Conservation (phyloP, 164 flowering plant species). For the Nymphaea thermarum region DNA sequence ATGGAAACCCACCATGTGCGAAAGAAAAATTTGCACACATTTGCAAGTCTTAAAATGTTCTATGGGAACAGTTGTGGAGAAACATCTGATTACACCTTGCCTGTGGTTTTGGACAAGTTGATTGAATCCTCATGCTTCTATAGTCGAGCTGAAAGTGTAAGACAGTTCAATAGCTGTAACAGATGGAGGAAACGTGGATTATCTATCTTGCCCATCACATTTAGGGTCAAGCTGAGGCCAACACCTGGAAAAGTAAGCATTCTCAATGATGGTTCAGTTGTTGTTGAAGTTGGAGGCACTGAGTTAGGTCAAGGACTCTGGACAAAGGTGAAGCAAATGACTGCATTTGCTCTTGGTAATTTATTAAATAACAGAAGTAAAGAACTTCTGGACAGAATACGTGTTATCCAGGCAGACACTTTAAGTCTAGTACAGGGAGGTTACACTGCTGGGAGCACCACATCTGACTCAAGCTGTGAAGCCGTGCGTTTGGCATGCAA, state of each 20-base stretch:
- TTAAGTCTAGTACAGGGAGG: conserved; percentile 86
- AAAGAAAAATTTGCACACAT: conserved; percentile 53
- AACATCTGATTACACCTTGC: conserved; percentile 54
- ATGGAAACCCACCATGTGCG: conserved; percentile 63
- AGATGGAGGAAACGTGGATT: conserved; percentile 75
- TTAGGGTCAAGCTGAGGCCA: conserved; percentile 40
- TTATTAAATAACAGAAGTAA: conserved; percentile 35
- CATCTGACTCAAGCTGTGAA: conserved; percentile 86
- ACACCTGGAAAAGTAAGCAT: conserved; percentile 86
- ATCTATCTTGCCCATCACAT: conserved; percentile 56
- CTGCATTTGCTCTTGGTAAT: conserved; percentile 61
- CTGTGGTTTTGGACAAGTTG: conserved; percentile 51
- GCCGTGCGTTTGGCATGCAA: conserved; percentile 70
- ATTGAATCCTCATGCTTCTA: conserved; percentile 32
- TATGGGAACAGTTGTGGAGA: conserved; percentile 36
- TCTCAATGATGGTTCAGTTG: conserved; percentile 73
- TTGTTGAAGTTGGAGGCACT: conserved; percentile 90
- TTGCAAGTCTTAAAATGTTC: conserved; percentile 42
- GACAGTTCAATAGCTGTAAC: conserved; percentile 39
- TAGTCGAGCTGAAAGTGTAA: conserved; percentile 29
- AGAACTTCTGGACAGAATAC: conserved; percentile 46
- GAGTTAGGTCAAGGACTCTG: conserved; percentile 93
- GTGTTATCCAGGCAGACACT: conserved; percentile 78
- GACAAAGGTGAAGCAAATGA: conserved; percentile 89
- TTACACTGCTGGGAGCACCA: conserved; percentile 84